Conservation (phyloP, 805 yeast genomes). For the Starmerella floricola region DNA sequence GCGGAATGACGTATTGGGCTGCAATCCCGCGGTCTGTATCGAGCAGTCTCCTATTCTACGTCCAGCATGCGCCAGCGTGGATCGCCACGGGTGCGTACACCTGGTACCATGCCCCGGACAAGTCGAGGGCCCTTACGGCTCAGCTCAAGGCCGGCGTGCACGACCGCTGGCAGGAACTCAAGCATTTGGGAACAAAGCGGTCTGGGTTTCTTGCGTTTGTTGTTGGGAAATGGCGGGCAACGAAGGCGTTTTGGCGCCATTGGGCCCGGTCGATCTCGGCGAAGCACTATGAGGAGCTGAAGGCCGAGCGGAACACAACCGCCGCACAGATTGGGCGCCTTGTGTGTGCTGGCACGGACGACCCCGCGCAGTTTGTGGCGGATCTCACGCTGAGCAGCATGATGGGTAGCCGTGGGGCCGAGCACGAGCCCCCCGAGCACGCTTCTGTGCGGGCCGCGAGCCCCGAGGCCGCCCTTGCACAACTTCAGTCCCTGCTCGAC, state of each 20-base stretch:
- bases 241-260: neutral
- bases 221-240: conserved; percentile 4
- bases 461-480: conserved; percentile 8
- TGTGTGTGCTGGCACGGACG: neutral
- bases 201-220: neutral
- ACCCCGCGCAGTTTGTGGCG: neutral
- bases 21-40: conserved; percentile 3
- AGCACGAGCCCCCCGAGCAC: neutral
- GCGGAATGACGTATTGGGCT: conserved; percentile 21
- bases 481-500: conserved; percentile 17
- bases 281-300: conserved; percentile 1
- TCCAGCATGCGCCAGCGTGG: conserved; percentile 16
- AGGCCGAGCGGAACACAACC: conserved; percentile 4
- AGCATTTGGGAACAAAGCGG: neutral
- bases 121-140: neutral
- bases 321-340: conserved; percentile 16
- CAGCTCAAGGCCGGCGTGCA: neutral
- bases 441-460: conserved; percentile 1
- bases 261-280: conserved; percentile 1
- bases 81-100: neutral
- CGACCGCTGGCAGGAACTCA: neutral
- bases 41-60: conserved; percentile 13
- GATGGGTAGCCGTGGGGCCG: neutral
- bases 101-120: neutral
- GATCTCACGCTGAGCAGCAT: neutral